Conservation (phyloP, 1,139 yeast genomes). For the Blastobotrys illinoisensis region DNA sequence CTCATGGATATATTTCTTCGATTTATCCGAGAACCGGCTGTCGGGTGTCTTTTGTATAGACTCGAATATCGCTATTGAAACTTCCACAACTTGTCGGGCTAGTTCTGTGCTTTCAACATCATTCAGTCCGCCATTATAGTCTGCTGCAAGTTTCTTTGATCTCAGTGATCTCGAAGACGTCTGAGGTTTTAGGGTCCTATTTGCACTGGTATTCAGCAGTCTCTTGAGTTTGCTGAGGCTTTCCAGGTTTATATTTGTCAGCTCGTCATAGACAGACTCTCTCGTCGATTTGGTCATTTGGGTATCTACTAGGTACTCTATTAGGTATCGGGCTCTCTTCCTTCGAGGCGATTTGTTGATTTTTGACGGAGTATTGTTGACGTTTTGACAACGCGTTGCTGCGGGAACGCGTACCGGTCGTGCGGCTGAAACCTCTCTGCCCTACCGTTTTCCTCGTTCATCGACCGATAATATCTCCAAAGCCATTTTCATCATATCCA, state of each 20-base stretch:
- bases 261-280: neutral
- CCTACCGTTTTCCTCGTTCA: too few species aligned
- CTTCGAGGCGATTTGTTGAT: neutral
- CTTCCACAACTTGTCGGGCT: constrained; percentile 12
- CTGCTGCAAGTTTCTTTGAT: neutral
- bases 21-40: constrained; percentile 4
- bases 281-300: neutral
- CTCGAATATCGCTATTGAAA: constrained; percentile 12
- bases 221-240: neutral
- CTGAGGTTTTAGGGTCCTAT: neutral
- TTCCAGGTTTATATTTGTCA: neutral
- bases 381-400: neutral
- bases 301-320: neutral
- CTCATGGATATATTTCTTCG: constrained; percentile 15
- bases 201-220: neutral
- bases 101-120: constrained; percentile 6
- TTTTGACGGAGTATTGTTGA: neutral
- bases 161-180: neutral
- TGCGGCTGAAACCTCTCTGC: neutral
- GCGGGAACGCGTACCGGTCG: neutral
- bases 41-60: constrained; percentile 9
- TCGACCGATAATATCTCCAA: too few species aligned
- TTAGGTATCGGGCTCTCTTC: neutral
- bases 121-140: neutral
- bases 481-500: too few species aligned